A percentile compares a stretch with the other conserved stretches of the same genome.
Evolutionary conservation across 257 asterid genomes (phyloP).

Genomic region (Scutellaria galericulata): DNA sequence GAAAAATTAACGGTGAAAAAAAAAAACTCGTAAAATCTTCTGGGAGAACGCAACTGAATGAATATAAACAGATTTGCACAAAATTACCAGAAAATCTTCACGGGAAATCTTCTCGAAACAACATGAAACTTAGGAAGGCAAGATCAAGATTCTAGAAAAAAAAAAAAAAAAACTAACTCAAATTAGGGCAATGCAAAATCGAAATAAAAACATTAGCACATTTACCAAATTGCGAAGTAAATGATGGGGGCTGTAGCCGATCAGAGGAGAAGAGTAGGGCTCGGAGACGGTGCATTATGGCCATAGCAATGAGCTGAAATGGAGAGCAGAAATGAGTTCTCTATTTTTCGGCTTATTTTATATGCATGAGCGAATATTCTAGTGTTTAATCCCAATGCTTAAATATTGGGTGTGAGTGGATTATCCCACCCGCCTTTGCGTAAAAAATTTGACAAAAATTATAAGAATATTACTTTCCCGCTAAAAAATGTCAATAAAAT

Average conservation of each 20-base stretch:
- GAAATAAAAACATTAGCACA: background rate
- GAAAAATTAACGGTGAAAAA: background rate
- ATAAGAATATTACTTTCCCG: too few relatives aligned
- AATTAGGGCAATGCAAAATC: constrained; percentile 23
- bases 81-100: background rate
- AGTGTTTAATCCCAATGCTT: background rate
- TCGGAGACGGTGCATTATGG: background rate
- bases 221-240: constrained; percentile 21
- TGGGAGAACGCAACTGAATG: background rate
- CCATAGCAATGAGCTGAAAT: constrained; percentile 2
- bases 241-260: background rate
- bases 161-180: background rate
- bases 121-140: constrained; percentile 6
- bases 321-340: background rate
- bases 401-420: too few relatives aligned
- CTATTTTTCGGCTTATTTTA: constrained; percentile 3
- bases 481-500: too few relatives aligned
- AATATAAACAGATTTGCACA: background rate
- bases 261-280: constrained; percentile 22
- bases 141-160: background rate
- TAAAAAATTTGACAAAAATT: too few relatives aligned
- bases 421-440: too few relatives aligned
- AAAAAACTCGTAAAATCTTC: constrained; percentile 4
- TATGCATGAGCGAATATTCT: background rate
- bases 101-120: background rate